Conservation (phyloP, 108 stramenopile genomes). For the Conticribra guillardii region DNA sequence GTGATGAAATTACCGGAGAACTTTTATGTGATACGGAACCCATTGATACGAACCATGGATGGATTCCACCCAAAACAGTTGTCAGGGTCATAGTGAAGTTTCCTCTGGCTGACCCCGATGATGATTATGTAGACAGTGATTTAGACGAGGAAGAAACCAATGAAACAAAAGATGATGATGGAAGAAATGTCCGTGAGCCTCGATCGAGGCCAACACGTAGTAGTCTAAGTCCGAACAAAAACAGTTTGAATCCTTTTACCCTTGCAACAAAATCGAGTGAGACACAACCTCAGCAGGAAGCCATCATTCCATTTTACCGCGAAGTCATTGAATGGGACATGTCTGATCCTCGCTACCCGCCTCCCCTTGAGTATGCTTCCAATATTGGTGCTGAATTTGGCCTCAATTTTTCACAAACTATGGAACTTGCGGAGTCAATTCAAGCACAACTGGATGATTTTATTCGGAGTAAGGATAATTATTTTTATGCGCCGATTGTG, state of each 20-base stretch:
- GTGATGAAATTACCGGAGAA: constrained; percentile 60
- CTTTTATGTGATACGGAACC: constrained; percentile 57
- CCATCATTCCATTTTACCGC: constrained; percentile 30
- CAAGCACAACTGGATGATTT: constrained; percentile 63
- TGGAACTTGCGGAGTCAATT: constrained; percentile 69
- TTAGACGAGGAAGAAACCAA: neutral
- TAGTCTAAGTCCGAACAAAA: constrained; percentile 8
- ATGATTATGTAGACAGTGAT: constrained; percentile 17
- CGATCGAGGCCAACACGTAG: neutral
- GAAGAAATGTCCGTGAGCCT: neutral
- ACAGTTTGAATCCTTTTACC: neutral
- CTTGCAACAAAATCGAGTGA: neutral
- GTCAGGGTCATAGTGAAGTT: constrained; percentile 56
- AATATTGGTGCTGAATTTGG: constrained; percentile 66
- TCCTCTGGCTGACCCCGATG: constrained; percentile 53
- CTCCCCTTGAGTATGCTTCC: constrained; percentile 62
- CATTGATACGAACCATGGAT: constrained; percentile 74
- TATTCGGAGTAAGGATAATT: constrained; percentile 20
- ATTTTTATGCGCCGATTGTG: constrained; percentile 52
- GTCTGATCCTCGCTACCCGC: constrained; percentile 56
- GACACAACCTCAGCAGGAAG: neutral
- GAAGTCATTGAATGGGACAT: constrained; percentile 72
- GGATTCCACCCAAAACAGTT: constrained; percentile 44
- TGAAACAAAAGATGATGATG: constrained; percentile 3
- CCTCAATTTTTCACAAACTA: constrained; percentile 60